phyloP scores from a whole-genome alignment of 2,329 filamentous ascomycete species.

The Pyrenophora seminiperda region DNA sequence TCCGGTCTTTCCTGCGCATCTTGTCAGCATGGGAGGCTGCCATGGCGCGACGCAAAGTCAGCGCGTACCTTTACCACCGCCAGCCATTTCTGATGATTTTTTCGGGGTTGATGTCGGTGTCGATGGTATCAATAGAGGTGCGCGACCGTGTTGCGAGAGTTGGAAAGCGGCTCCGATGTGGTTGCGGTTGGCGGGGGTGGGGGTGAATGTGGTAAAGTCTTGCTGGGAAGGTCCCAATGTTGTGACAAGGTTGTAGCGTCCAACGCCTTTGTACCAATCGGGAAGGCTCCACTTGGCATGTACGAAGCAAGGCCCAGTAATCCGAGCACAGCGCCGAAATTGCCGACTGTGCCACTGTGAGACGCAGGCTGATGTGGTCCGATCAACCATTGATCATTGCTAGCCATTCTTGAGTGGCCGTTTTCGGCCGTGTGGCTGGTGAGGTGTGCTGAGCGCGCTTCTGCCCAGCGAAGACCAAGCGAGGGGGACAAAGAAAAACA shows the following conservation, averaged over 20 bases:
- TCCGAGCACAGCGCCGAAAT: constrained; percentile 18
- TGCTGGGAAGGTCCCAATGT: constrained; percentile 38
- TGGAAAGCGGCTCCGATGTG: constrained; percentile 32
- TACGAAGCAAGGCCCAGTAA: constrained; percentile 16
- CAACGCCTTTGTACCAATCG: constrained; percentile 36
- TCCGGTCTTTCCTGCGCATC: constrained; percentile 62
- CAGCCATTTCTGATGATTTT: constrained; percentile 63
- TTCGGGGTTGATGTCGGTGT: constrained; percentile 27
- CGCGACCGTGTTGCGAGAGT: constrained; percentile 40
- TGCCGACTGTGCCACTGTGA: constrained; percentile 21
- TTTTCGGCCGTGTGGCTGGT: constrained; percentile 2
- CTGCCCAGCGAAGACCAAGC: background rate
- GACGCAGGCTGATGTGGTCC: constrained; percentile 6
- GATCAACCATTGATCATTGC: background rate
- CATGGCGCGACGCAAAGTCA: constrained; percentile 31
- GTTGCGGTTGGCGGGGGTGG: constrained; percentile 40
- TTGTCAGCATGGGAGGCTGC: constrained; percentile 26
- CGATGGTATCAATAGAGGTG: constrained; percentile 35
- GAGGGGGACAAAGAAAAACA: background rate
- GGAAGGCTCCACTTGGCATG: constrained; percentile 30
- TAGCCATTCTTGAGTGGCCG: background rate
- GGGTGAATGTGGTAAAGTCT: constrained; percentile 42
- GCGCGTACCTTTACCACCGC: constrained; percentile 85
- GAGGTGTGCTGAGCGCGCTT: background rate
- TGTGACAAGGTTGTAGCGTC: constrained; percentile 29